These are phyloP conservation scores for Saccharum hybrid DNA, from an alignment of 202 grass and related monocot species.

Conservation along the genomic window DNA sequence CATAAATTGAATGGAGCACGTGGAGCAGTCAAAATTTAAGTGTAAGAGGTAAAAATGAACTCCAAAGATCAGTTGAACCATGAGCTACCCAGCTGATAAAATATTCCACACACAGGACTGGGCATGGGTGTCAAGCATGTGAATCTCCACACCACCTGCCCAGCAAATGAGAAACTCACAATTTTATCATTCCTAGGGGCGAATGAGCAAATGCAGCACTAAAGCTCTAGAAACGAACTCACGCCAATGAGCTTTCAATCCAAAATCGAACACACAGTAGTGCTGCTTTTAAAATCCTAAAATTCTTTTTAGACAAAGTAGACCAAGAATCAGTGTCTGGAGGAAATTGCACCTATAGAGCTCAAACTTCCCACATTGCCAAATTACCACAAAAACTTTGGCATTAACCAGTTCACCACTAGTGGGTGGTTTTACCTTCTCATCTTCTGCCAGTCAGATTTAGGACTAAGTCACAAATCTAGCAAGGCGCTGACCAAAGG, in stretches of 20 bases:
- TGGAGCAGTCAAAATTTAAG: background rate
- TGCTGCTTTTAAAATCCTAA: background rate
- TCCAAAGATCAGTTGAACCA: background rate
- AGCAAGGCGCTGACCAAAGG: background rate
- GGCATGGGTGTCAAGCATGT: background rate
- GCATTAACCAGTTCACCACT: background rate
- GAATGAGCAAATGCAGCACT: background rate
- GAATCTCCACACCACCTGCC: background rate
- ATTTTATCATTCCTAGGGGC: background rate
- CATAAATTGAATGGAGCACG: background rate
- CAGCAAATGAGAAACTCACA: background rate
- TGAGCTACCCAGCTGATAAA: background rate
- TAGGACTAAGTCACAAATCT: background rate
- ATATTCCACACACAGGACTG: background rate
- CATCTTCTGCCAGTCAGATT: background rate
- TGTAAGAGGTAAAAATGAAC: background rate
- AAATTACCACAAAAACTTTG: constrained; percentile 10
- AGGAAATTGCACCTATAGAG: background rate
- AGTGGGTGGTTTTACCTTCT: background rate
- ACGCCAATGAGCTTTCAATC: background rate
- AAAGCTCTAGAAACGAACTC: background rate
- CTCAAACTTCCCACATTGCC: background rate
- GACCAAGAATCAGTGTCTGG: background rate
- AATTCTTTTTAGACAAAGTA: background rate
- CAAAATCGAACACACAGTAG: background rate